These are phyloP conservation scores for Coemansia sp. DNA, from an alignment of 192 early-diverging fungal species.

Conservation along the genomic window DNA sequence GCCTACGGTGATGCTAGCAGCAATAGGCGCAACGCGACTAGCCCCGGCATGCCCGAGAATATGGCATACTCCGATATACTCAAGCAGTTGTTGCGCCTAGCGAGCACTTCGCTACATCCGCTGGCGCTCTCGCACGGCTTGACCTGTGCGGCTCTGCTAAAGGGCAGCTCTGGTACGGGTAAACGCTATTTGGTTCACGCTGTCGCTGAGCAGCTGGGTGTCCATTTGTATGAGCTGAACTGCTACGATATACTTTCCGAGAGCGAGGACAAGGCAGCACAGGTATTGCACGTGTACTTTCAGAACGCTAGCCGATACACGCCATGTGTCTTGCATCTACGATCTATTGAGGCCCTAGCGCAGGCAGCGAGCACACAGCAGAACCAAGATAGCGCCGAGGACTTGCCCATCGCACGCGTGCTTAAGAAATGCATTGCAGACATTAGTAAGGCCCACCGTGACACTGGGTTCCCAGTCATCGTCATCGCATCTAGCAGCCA, in stretches of 20 bases:
- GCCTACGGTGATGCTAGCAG: neutral
- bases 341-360: slow-evolving; percentile 77
- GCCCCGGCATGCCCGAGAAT: neutral
- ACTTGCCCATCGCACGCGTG: slow-evolving; percentile 48
- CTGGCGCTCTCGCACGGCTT: slow-evolving; percentile 67
- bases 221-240: slow-evolving; percentile 78
- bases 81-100: slow-evolving; percentile 58
- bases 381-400: slow-evolving; percentile 40
- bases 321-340: slow-evolving; percentile 84
- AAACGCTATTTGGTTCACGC: slow-evolving; percentile 71
- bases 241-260: slow-evolving; percentile 80
- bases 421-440: slow-evolving; percentile 39
- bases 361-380: slow-evolving; percentile 43
- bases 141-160: slow-evolving; percentile 70
- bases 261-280: slow-evolving; percentile 78
- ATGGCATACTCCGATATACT: slow-evolving; percentile 26
- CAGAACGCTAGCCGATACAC: slow-evolving; percentile 74
- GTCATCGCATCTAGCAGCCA: slow-evolving; percentile 78
- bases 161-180: slow-evolving; percentile 82
- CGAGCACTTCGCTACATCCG: slow-evolving; percentile 75
- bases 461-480: slow-evolving; percentile 70
- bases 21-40: neutral
- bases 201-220: slow-evolving; percentile 71
- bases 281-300: slow-evolving; percentile 71
- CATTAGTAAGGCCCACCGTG: slow-evolving; percentile 25